Base-by-base conservation (phyloP, 202 grass and related monocot genomes). In the Cymbopogon flexuosus region DNA sequence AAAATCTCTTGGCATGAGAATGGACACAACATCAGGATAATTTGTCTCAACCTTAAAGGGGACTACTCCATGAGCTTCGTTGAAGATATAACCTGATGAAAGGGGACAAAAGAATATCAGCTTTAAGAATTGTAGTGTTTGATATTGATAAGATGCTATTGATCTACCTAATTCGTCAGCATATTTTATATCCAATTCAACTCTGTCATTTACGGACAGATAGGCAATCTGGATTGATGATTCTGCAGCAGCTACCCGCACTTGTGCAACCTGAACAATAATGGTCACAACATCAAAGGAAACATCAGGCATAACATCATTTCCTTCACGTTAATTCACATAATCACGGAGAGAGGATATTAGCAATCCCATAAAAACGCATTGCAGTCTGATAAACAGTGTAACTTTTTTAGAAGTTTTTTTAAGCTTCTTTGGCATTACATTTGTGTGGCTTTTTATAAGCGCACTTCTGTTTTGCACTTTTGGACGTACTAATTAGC, bases 1-100 rank as follows among this genome's bases (percentile, higher is more conserved):
- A 73, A 74, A 76, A 93, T 81, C 84, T 74, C 90, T 93, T 57
- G 83, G 70, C 54, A 72, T 85, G n/a, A 91, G 51, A 85, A 94
- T 89, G 49, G 94, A 93, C n/a, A 97, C 82, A 58, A 97, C 74
- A 89, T 94, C 88, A 86, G 94, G 94, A 93, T 87, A 81, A 86
- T 97, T 97, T 70, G 92, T 97, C 51, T 94, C 94, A 75, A 94
- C 66, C 68, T 91, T 87, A 40, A 97, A 68, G 82, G 94, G 94
- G 72, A 82, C 92, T 61, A 93, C 78, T 89, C 90, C 94, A 88
- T 86, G 87, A 49, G 94, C 94, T 84, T 97, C 94, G 77, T 51
- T 35, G 59, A 97, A 97, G 34, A 80, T 89, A 89, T 97, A 97
- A 16, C 94, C 94, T 97, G 57, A 80, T 43, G 62, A 74, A 31